Conservation (phyloP, 1,139 yeast genomes). For the Hyphopichia buzzinii region DNA sequence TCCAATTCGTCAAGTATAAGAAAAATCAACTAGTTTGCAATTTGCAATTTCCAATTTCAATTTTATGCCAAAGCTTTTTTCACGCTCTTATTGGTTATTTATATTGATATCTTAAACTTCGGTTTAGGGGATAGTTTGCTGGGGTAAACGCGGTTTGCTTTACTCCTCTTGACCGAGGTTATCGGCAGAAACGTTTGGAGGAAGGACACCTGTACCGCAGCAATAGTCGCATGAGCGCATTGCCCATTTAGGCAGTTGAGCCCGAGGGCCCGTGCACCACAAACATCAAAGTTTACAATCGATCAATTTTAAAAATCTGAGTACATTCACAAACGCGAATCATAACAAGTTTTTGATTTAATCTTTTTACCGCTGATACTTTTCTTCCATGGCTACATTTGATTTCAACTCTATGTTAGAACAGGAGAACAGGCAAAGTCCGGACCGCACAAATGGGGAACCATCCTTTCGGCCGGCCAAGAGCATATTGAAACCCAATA, state of each 20-base stretch:
- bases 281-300: too few species aligned
- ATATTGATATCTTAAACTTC: background rate
- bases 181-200: background rate
- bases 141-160: conserved; percentile 1
- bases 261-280: too few species aligned
- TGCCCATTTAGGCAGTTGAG: too few species aligned
- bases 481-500: conserved; percentile 27
- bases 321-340: too few species aligned
- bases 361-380: too few species aligned
- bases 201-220: background rate
- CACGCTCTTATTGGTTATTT: background rate
- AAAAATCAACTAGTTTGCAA: conserved; percentile 5
- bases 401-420: conserved; percentile 1
- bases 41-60: background rate
- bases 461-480: conserved; percentile 15
- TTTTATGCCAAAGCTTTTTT: too few species aligned
- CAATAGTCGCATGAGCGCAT: background rate
- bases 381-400: background rate
- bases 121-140: conserved; percentile 3
- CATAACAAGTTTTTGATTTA: too few species aligned
- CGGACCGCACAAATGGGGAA: background rate
- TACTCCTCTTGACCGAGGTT: conserved; percentile 5
- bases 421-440: background rate
- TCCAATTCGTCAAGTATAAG: too few species aligned
- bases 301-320: too few species aligned